Conservation (phyloP, 225 moss, liverwort and hornwort genomes). For the Marchantia paleacea region DNA sequence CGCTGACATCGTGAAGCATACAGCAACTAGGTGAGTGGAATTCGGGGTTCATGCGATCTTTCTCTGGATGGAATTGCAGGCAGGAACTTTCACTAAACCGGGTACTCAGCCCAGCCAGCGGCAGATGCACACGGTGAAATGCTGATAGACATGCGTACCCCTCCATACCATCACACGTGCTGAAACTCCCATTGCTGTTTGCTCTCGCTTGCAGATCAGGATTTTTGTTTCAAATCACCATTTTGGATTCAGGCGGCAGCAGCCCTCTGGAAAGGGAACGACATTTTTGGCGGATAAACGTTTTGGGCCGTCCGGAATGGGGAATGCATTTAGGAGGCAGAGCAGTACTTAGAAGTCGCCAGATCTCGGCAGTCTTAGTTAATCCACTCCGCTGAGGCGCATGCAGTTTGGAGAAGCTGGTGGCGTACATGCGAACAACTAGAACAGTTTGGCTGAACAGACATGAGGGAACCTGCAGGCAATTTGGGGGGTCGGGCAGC, state of each 20-base stretch:
- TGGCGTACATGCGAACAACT: neutral
- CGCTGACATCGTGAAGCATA: neutral
- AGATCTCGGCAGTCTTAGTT: neutral
- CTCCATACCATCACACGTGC: too few relatives aligned
- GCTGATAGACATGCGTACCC: too few relatives aligned
- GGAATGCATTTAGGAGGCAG: neutral
- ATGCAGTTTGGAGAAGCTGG: neutral
- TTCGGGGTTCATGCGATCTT: neutral
- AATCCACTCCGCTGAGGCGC: neutral
- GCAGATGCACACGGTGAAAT: too few relatives aligned
- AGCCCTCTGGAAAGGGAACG: neutral
- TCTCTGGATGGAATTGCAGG: too few relatives aligned
- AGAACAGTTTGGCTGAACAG: neutral
- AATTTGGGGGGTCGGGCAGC: neutral
- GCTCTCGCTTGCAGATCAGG: neutral
- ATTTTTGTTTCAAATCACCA: neutral
- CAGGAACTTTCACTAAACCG: too few relatives aligned
- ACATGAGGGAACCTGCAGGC: conserved; percentile 5
- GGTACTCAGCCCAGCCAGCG: too few relatives aligned
- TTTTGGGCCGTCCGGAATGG: neutral
- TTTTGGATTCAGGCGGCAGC: neutral
- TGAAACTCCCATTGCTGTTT: neutral
- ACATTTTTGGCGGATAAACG: neutral
- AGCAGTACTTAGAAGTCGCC: neutral
- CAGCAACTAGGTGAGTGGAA: neutral